A percentile compares a stretch with the other conserved stretches of the same genome.
Conservation (phyloP, 169 alveolate genomes). For the Cytauxzoon felis region DNA sequence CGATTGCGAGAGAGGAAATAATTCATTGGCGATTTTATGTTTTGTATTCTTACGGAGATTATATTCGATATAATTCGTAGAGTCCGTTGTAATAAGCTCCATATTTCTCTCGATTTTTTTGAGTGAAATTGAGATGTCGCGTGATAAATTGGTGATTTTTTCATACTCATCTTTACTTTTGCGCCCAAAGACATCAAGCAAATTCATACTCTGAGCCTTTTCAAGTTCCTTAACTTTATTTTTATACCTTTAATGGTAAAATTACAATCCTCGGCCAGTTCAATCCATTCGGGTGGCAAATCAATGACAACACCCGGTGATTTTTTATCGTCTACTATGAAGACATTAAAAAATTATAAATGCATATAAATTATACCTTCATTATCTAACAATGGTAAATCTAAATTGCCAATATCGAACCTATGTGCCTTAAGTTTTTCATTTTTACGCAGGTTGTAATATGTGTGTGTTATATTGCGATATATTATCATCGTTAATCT, state of each 20-base stretch:
- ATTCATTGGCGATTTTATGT: conserved; percentile 53
- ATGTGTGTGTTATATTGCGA: conserved; percentile 48
- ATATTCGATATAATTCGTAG: conserved; percentile 46
- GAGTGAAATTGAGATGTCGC: conserved; percentile 43
- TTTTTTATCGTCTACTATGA: background rate
- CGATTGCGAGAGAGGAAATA: conserved; percentile 30
- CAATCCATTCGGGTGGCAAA: conserved; percentile 58
- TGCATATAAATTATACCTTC: background rate
- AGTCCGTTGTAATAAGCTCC: conserved; percentile 37
- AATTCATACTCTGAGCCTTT: conserved; percentile 55
- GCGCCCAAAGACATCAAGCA: conserved; percentile 48
- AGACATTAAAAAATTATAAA: background rate
- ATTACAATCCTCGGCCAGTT: conserved; percentile 55
- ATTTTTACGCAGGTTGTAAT: conserved; percentile 35
- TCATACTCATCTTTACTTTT: conserved; percentile 45
- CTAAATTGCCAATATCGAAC: conserved; percentile 46
- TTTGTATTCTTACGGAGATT: conserved; percentile 55
- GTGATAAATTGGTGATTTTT: conserved; percentile 19
- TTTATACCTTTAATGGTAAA: conserved; percentile 11
- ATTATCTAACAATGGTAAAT: conserved; percentile 25
- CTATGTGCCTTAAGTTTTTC: conserved; percentile 62
- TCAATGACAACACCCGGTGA: conserved; percentile 18
- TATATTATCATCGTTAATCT: conserved; percentile 39
- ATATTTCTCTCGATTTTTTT: conserved; percentile 56
- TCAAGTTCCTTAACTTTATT: conserved; percentile 53